Percentiles rank a stretch among this genome's conserved stretches.
phyloP scores from a whole-genome alignment of 805 yeast species.

The Komagataella populi region DNA sequence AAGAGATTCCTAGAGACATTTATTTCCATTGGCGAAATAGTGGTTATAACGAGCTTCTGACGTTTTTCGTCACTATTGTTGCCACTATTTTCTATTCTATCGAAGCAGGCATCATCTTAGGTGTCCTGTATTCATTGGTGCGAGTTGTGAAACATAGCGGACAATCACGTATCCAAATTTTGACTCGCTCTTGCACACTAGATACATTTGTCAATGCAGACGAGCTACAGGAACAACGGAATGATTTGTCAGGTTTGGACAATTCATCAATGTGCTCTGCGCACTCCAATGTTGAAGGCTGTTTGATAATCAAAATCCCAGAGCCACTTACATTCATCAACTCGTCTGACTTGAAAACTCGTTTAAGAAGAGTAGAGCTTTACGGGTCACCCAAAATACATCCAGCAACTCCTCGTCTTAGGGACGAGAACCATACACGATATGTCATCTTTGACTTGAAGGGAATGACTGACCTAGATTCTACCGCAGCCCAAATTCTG shows the following conservation, averaged over 20 bases:
- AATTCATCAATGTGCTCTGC: neutral
- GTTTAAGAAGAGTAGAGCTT: slow-evolving; percentile 56
- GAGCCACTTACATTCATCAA: slow-evolving; percentile 87
- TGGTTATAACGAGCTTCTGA: slow-evolving; percentile 67
- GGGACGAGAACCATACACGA: slow-evolving; percentile 31
- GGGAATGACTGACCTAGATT: slow-evolving; percentile 73
- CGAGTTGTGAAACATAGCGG: slow-evolving; percentile 74
- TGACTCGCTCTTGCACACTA: slow-evolving; percentile 55
- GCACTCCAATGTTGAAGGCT: slow-evolving; percentile 39
- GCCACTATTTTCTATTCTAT: slow-evolving; percentile 64
- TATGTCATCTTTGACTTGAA: slow-evolving; percentile 62
- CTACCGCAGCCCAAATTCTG: slow-evolving; percentile 67
- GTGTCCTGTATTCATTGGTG: slow-evolving; percentile 67
- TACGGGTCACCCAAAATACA: slow-evolving; percentile 67
- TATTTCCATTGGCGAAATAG: slow-evolving; percentile 55
- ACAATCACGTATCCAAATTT: slow-evolving; percentile 69
- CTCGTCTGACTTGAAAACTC: slow-evolving; percentile 56
- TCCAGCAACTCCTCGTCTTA: slow-evolving; percentile 52
- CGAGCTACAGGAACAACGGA: slow-evolving; percentile 9
- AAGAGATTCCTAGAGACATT: slow-evolving; percentile 75
- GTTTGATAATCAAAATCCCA: slow-evolving; percentile 67
- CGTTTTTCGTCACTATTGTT: slow-evolving; percentile 49
- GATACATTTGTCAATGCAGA: slow-evolving; percentile 61
- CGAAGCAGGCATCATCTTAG: slow-evolving; percentile 84
- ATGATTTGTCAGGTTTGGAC: neutral